phyloP scores from a whole-genome alignment of 2,329 filamentous ascomycete species.

The Colletotrichum aenigma region DNA sequence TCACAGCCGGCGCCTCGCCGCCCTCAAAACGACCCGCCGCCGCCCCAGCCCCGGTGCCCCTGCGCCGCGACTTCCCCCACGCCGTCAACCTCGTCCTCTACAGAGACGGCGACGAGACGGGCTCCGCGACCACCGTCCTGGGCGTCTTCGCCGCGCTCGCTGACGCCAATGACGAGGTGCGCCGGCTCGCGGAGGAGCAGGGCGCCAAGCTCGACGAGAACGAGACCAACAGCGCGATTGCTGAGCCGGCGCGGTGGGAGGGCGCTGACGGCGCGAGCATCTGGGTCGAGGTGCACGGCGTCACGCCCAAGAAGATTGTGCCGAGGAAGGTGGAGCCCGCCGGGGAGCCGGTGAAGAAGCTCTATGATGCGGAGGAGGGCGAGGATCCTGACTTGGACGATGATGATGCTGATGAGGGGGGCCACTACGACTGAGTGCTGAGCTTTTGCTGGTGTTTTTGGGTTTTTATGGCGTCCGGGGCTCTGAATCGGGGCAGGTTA shows the following conservation, averaged over 20 bases:
- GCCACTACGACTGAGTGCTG: neutral
- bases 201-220: constrained; percentile 16
- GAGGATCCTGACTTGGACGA: constrained; percentile 33
- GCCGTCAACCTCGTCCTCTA: constrained; percentile 36
- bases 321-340: neutral
- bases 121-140: constrained; percentile 26
- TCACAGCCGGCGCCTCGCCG: neutral
- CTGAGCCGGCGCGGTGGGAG: constrained; percentile 39
- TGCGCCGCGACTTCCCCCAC: constrained; percentile 15
- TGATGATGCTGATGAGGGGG: constrained; percentile 25
- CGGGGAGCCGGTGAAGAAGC: constrained; percentile 23
- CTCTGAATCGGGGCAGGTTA: neutral
- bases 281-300: constrained; percentile 40
- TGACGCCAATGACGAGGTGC: constrained; percentile 38
- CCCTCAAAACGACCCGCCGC: constrained; percentile 42
- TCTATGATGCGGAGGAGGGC: constrained; percentile 38
- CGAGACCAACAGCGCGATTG: neutral
- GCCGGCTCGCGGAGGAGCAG: constrained; percentile 30
- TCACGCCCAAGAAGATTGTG: constrained; percentile 26
- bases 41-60: constrained; percentile 21
- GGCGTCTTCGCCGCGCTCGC: constrained; percentile 36
- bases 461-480: neutral
- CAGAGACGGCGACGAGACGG: constrained; percentile 26
- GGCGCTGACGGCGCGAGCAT: constrained; percentile 36
- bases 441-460: neutral